These are phyloP conservation scores for Lenzites betulinus DNA, from an alignment of 768 basidiomycete species.

Conservation along the genomic window DNA sequence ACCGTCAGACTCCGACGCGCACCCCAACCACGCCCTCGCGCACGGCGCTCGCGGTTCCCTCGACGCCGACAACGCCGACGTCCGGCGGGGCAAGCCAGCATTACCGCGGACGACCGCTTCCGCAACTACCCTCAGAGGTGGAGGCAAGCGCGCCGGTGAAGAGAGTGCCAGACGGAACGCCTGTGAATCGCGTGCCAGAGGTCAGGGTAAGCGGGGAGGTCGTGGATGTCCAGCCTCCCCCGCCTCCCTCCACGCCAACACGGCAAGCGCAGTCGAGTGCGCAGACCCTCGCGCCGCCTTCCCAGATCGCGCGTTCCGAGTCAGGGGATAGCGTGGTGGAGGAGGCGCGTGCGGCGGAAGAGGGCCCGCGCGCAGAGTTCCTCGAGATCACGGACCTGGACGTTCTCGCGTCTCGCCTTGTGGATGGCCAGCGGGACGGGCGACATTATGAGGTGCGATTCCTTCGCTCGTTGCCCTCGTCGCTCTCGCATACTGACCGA, in stretches of 20 bases:
- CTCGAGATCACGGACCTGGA: slow-evolving; percentile 56
- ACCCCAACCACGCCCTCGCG: slow-evolving; percentile 8
- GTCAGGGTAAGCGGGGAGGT: not conserved
- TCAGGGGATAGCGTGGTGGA: slow-evolving; percentile 13
- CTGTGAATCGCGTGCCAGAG: slow-evolving; percentile 13
- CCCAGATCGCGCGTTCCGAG: slow-evolving; percentile 12
- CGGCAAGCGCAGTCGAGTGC: not conserved
- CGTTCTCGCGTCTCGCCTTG: slow-evolving; percentile 58
- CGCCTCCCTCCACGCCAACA: not conserved
- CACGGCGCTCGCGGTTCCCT: not conserved
- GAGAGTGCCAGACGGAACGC: slow-evolving; percentile 3
- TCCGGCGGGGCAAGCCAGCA: slow-evolving; percentile 36
- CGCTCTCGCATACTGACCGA: too few relatives aligned
- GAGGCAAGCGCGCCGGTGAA: slow-evolving; percentile 19
- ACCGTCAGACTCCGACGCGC: not conserved
- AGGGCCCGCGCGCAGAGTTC: slow-evolving; percentile 16
- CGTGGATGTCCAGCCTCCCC: not conserved
- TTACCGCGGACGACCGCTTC: slow-evolving; percentile 60
- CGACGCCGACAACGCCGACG: slow-evolving; percentile 23
- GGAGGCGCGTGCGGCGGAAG: not conserved
- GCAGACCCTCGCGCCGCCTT: not conserved
- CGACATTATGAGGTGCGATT: slow-evolving; percentile 67
- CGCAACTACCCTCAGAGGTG: slow-evolving; percentile 37
- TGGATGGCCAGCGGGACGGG: slow-evolving; percentile 47
- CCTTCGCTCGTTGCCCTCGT: not conserved